Conservation (phyloP, 148 eudicot genomes). For the Gaultheria prostrata region DNA sequence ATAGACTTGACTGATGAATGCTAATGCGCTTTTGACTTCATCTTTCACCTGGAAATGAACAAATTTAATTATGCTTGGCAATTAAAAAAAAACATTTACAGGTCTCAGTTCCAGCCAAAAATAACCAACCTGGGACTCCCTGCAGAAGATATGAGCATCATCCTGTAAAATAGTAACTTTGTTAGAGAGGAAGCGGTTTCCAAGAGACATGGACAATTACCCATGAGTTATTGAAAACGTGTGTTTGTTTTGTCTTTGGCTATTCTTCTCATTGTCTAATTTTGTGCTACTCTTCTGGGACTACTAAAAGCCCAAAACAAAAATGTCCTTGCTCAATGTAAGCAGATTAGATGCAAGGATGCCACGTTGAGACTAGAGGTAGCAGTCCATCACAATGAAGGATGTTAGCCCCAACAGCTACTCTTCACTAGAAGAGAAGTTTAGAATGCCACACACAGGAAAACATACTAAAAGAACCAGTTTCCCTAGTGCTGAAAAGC, state of each 20-base stretch:
- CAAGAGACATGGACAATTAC: constrained; percentile 1
- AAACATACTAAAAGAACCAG: not conserved
- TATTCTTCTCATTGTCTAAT: not conserved
- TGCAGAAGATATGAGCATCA: constrained; percentile 99
- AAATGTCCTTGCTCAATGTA: not conserved
- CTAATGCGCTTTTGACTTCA: constrained; percentile 78
- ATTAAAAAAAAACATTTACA: not conserved
- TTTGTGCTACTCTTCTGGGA: too few relatives aligned
- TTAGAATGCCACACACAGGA: not conserved
- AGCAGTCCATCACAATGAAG: not conserved
- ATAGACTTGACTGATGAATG: constrained; percentile 67
- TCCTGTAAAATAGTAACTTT: constrained; percentile 51
- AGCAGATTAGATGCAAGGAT: not conserved
- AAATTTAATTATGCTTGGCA: constrained; percentile 10
- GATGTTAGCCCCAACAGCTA: not conserved
- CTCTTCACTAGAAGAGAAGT: not conserved
- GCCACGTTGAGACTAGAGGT: not conserved
- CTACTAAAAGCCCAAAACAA: not conserved
- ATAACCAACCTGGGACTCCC: constrained; percentile 81
- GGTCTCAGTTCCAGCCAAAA: constrained; percentile 17
- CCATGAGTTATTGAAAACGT: not conserved
- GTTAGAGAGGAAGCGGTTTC: constrained; percentile 22
- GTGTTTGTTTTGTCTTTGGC: not conserved
- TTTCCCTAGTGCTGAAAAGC: not conserved
- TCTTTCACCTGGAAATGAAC: constrained; percentile 70